phyloP scores from a whole-genome alignment of 208 protist species.

The Trypanosoma cruzi region DNA sequence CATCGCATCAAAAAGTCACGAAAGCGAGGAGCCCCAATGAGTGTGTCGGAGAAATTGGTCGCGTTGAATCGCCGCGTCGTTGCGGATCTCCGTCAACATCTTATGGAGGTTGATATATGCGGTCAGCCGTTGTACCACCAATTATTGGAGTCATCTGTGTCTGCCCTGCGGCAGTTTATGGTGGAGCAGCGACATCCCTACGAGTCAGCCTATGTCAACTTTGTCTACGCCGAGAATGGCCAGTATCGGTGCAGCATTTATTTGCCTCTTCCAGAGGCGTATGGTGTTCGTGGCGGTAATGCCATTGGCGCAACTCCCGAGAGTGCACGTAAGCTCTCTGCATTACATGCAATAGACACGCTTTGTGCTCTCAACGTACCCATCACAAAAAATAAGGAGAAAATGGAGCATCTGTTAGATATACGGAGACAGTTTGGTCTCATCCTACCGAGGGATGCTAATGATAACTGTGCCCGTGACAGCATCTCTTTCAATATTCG shows the following conservation, averaged over 20 bases:
- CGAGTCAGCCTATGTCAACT: constrained; percentile 50
- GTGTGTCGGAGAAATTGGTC: constrained; percentile 40
- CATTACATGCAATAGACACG: constrained; percentile 61
- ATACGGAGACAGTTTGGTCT: constrained; percentile 52
- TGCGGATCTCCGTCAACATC: constrained; percentile 40
- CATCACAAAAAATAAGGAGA: constrained; percentile 9
- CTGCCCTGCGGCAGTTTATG: constrained; percentile 62
- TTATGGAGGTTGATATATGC: constrained; percentile 56
- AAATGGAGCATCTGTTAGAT: constrained; percentile 45
- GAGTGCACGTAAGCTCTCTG: constrained; percentile 32
- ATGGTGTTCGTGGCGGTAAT: constrained; percentile 70
- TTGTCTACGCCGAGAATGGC: constrained; percentile 31
- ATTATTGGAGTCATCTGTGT: constrained; percentile 37
- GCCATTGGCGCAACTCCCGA: constrained; percentile 42
- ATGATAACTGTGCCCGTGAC: neutral
- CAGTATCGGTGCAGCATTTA: constrained; percentile 63
- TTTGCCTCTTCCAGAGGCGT: constrained; percentile 62
- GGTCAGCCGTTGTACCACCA: constrained; percentile 28
- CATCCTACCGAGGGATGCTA: constrained; percentile 33
- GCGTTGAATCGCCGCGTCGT: constrained; percentile 38
- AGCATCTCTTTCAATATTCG: constrained; percentile 27
- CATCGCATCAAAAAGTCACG: constrained; percentile 32
- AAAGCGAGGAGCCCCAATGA: constrained; percentile 33
- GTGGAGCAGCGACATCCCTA: constrained; percentile 50
- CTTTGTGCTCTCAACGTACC: constrained; percentile 68